Evolutionary conservation across 805 yeast genomes (phyloP).

Genomic region (Zygotorulaspora chibaensis): DNA sequence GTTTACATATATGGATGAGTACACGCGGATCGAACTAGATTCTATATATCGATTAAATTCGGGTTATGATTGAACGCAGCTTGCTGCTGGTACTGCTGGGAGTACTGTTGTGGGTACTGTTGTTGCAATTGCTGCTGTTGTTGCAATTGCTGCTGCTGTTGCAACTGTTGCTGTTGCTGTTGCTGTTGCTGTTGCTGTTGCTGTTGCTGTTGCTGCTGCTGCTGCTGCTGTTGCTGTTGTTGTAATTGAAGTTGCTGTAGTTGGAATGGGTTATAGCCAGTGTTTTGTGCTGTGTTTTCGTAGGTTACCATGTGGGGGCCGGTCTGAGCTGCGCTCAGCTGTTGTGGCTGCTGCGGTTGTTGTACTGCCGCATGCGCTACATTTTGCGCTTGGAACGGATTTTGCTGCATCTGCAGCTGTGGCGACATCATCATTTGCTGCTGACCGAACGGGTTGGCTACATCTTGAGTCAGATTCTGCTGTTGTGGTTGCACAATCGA

Average conservation of each 20-base stretch:
- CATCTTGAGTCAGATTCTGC: slow-evolving; percentile 3
- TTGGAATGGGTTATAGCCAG: slow-evolving; percentile 8
- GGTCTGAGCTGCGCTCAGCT: slow-evolving; percentile 4
- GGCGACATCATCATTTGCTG: background rate
- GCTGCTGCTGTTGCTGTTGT: slow-evolving; percentile 12
- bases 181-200: slow-evolving; percentile 12
- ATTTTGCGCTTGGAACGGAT: slow-evolving; percentile 10
- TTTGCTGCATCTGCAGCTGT: slow-evolving; percentile 2
- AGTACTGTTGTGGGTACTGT: slow-evolving; percentile 10
- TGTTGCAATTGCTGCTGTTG: slow-evolving; percentile 4
- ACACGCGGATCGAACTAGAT: background rate
- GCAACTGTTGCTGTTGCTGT: slow-evolving; percentile 6
- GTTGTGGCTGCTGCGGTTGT: slow-evolving; percentile 6
- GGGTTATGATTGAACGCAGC: slow-evolving; percentile 17
- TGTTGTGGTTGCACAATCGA: slow-evolving; percentile 22
- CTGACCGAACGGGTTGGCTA: slow-evolving; percentile 19
- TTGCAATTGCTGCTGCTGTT: background rate
- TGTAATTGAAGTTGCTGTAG: slow-evolving; percentile 15
- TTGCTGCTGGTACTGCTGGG: slow-evolving; percentile 14
- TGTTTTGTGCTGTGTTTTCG: slow-evolving; percentile 5
- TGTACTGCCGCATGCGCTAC: slow-evolving; percentile 8
- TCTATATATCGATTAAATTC: slow-evolving; percentile 32
- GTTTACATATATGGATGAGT: background rate
- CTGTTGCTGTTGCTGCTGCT: slow-evolving; percentile 8
- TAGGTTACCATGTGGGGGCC: slow-evolving; percentile 2